Evolutionary conservation across 2,329 filamentous ascomycete genomes (phyloP).

Genomic region (Lecanosticta acicola): DNA sequence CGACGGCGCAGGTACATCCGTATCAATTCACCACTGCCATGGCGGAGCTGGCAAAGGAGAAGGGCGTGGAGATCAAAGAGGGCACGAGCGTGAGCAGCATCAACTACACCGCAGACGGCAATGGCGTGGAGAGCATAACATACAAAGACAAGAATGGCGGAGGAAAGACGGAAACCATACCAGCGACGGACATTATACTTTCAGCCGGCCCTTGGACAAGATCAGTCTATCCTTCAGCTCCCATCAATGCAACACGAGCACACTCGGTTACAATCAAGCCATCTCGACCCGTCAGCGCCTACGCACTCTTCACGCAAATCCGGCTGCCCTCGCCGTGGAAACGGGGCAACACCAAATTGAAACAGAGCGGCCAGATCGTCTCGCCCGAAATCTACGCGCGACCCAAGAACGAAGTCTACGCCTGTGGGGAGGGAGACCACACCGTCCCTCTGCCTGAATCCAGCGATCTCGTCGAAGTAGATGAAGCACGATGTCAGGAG

Average conservation of each 20-base stretch:
- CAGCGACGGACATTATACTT: constrained; percentile 54
- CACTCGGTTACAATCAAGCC: constrained; percentile 59
- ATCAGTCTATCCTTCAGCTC: constrained; percentile 48
- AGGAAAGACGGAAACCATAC: constrained; percentile 43
- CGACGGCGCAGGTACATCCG: constrained; percentile 91
- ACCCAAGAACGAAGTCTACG: constrained; percentile 84
- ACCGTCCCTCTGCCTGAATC: constrained; percentile 67
- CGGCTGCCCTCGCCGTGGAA: constrained; percentile 61
- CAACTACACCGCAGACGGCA: constrained; percentile 42
- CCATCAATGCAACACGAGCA: constrained; percentile 56
- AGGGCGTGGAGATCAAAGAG: constrained; percentile 54
- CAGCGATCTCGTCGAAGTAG: constrained; percentile 68
- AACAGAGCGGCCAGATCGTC: constrained; percentile 55
- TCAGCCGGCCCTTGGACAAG: constrained; percentile 59
- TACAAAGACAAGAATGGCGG: constrained; percentile 51
- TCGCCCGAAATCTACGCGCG: constrained; percentile 92
- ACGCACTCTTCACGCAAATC: constrained; percentile 83
- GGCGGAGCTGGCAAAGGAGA: constrained; percentile 64
- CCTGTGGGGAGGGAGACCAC: constrained; percentile 83
- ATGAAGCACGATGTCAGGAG: constrained; percentile 73
- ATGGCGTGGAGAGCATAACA: constrained; percentile 56
- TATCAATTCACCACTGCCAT: constrained; percentile 84
- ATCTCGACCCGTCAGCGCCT: constrained; percentile 58
- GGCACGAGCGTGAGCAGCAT: constrained; percentile 63
- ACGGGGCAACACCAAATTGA: constrained; percentile 26